phyloP scores from a whole-genome alignment of 257 asterid species.

The Gardenia jasminoides region DNA sequence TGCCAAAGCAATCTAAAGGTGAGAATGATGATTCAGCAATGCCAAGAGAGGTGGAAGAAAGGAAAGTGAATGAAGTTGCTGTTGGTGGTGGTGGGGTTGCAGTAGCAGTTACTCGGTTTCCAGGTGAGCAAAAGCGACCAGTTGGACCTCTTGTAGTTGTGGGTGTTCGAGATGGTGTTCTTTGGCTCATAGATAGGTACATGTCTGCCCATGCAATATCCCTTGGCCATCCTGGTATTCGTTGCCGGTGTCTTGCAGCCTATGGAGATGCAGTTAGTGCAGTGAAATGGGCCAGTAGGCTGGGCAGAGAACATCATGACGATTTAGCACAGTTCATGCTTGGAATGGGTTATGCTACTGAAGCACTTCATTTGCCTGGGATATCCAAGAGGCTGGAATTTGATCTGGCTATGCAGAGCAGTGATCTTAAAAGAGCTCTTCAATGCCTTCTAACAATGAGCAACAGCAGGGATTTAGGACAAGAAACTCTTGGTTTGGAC shows the following conservation, averaged over 20 bases:
- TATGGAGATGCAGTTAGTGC: constrained; percentile 99
- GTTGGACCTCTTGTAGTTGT: constrained; percentile 90
- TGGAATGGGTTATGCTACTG: constrained; percentile 99
- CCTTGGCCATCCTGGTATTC: constrained; percentile 95
- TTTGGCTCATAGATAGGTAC: constrained; percentile 91
- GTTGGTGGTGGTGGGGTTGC: constrained; percentile 76
- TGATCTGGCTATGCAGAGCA: constrained; percentile 97
- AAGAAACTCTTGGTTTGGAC: constrained; percentile 87
- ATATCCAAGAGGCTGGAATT: constrained; percentile 93
- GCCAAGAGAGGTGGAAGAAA: constrained; percentile 65
- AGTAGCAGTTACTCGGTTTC: constrained; percentile 95
- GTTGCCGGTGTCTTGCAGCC: constrained; percentile 98
- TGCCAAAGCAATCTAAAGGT: constrained; percentile 77
- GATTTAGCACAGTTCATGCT: constrained; percentile 98
- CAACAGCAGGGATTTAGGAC: constrained; percentile 96
- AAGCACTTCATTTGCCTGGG: constrained; percentile 99
- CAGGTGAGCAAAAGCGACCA: constrained; percentile 93
- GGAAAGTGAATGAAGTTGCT: constrained; percentile 79
- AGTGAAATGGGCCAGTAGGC: constrained; percentile 98
- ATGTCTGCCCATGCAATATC: constrained; percentile 98
- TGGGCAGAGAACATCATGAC: constrained; percentile 97
- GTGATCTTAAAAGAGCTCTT: constrained; percentile 85
- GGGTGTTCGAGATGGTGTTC: constrained; percentile 95
- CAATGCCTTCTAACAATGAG: constrained; percentile 96
- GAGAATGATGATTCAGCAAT: constrained; percentile 62